Conservation (phyloP, 441 rosid genomes). For the Pelargonium myrrhifolium region DNA sequence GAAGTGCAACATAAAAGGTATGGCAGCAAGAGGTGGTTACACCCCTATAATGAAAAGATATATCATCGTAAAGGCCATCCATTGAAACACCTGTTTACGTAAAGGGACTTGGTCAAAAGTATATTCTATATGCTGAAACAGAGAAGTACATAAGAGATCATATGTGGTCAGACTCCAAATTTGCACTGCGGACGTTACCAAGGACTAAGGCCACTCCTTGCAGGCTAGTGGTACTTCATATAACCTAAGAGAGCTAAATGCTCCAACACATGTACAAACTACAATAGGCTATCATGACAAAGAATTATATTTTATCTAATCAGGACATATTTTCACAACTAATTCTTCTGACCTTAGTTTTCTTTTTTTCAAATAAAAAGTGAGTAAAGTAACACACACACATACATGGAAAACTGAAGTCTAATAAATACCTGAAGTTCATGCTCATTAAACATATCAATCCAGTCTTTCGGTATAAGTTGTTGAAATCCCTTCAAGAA, state of each 20-base stretch:
- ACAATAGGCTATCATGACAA: too few species aligned
- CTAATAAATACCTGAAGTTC: conserved; percentile 70
- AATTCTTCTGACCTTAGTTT: not conserved
- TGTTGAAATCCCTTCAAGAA: conserved; percentile 94
- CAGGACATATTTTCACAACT: not conserved
- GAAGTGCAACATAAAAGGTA: not conserved
- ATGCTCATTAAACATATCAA: conserved; percentile 95
- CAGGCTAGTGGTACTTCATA: not conserved
- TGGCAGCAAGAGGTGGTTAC: not conserved
- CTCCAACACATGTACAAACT: not conserved
- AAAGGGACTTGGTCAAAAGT: not conserved
- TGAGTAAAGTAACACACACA: not conserved
- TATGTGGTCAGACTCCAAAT: not conserved
- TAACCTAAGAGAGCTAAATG: not conserved
- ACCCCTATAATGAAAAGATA: not conserved
- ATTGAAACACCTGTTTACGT: not conserved
- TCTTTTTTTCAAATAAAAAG: not conserved
- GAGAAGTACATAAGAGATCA: not conserved
- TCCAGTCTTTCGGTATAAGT: conserved; percentile 90
- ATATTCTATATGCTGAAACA: not conserved
- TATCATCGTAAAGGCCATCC: not conserved
- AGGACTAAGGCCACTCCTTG: not conserved
- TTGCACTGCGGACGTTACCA: not conserved
- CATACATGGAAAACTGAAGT: not conserved
- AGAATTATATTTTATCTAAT: too few species aligned